These are phyloP conservation scores for Avena atlantica DNA, from an alignment of 176 grass and related monocot genomes.

Conservation along the genomic window DNA sequence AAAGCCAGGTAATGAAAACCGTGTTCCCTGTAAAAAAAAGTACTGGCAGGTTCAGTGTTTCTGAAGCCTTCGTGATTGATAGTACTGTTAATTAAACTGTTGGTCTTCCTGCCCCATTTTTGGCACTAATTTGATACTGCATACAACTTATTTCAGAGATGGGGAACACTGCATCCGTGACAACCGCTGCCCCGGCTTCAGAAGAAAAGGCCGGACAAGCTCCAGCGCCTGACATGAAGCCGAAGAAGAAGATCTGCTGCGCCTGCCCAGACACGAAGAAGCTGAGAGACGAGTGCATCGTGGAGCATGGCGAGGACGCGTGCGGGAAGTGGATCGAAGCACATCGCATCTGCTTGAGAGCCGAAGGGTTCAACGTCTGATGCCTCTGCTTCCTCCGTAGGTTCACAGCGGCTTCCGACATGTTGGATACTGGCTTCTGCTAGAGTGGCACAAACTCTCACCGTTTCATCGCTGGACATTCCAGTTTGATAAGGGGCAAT, in stretches of 20 bases:
- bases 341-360: constrained; percentile 61
- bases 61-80: not conserved
- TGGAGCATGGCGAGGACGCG: constrained; percentile 73
- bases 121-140: too few relatives aligned
- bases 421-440: constrained; percentile 13
- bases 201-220: constrained; percentile 12
- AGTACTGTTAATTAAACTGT: too few relatives aligned
- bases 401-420: not conserved
- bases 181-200: not conserved
- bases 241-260: constrained; percentile 95
- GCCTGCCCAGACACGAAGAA: constrained; percentile 77
- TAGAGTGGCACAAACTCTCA: constrained; percentile 28
- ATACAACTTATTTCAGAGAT: constrained; percentile 34
- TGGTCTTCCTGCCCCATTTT: too few relatives aligned
- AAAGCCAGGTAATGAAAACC: not conserved
- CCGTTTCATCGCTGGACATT: constrained; percentile 27
- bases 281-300: constrained; percentile 74
- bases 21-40: too few relatives aligned
- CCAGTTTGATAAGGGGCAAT: constrained; percentile 10
- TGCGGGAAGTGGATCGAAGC: constrained; percentile 88
- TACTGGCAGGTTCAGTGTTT: not conserved
- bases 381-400: too few relatives aligned
- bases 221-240: constrained; percentile 52
- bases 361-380: constrained; percentile 73
- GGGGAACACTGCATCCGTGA: constrained; percentile 45